A percentile compares a stretch with the other conserved stretches of the same genome.
phyloP scores from a whole-genome alignment of 225 moss, liverwort and hornwort species.

The Pseudisothecium myosuroides region DNA sequence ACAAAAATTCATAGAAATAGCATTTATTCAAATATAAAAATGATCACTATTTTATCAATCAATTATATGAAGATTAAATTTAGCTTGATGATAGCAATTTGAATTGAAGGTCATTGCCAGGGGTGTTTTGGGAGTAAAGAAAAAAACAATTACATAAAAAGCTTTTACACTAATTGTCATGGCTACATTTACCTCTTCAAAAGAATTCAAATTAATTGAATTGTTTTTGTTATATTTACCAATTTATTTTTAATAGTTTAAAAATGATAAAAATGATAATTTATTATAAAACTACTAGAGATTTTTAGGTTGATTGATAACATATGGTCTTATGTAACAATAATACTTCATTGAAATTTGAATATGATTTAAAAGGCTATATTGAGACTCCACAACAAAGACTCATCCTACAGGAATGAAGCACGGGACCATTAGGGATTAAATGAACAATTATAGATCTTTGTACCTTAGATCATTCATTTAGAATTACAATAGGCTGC shows the following conservation, averaged over 20 bases:
- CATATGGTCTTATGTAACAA: too few relatives aligned
- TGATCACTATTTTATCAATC: not conserved
- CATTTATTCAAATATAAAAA: not conserved
- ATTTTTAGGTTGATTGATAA: too few relatives aligned
- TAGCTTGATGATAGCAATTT: not conserved
- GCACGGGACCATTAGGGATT: accelerated
- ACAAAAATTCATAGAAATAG: accelerated
- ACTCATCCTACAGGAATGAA: not conserved
- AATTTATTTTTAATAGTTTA: not conserved
- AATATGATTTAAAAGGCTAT: too few relatives aligned
- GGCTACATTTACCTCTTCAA: not conserved
- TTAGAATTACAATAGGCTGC: not conserved
- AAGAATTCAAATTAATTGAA: too few relatives aligned
- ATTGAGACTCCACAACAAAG: not conserved
- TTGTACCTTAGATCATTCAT: not conserved
- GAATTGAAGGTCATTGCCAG: not conserved
- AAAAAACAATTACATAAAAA: not conserved
- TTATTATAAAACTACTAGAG: not conserved
- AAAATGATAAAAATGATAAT: not conserved
- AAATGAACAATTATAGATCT: not conserved
- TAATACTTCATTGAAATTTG: not conserved
- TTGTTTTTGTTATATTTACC: not conserved
- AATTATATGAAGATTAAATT: not conserved
- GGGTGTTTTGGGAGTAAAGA: not conserved
- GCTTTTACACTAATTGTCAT: not conserved